These are phyloP conservation scores for Puccinia triticina DNA, from an alignment of 1,284 basidiomycete genomes.

Conservation along the genomic window DNA sequence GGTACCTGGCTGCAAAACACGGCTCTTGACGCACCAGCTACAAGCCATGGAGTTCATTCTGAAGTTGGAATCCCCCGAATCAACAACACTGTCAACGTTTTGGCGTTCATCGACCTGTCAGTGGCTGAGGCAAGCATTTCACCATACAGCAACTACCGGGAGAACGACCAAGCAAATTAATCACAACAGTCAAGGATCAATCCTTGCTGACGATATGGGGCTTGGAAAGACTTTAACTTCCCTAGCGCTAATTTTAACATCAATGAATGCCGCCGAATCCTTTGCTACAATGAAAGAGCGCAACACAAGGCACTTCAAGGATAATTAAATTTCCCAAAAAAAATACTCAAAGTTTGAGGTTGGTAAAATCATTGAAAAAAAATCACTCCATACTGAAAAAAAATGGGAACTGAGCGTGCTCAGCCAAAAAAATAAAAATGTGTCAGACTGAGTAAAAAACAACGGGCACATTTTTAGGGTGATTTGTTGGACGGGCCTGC, in stretches of 20 bases:
- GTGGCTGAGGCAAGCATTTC: not conserved
- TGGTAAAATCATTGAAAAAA: too few relatives aligned
- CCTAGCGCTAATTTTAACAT: not conserved
- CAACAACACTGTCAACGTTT: not conserved
- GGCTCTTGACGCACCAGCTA: not conserved
- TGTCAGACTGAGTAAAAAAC: too few relatives aligned
- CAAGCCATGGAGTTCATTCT: slow-evolving; percentile 17
- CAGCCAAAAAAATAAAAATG: too few relatives aligned
- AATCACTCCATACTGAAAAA: too few relatives aligned
- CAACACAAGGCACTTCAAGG: too few relatives aligned
- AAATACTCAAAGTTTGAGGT: too few relatives aligned
- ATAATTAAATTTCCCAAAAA: too few relatives aligned
- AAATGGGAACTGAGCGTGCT: too few relatives aligned
- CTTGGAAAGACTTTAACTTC: slow-evolving; percentile 18
- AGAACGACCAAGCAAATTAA: not conserved
- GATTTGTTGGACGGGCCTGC: too few relatives aligned
- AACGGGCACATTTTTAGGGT: too few relatives aligned
- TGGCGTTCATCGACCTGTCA: not conserved
- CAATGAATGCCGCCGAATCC: not conserved
- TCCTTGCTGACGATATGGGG: slow-evolving; percentile 21
- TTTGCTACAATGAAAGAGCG: not conserved
- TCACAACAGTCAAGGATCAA: not conserved
- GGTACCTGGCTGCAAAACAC: not conserved
- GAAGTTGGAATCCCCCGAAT: not conserved
- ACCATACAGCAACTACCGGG: not conserved